Conservation (phyloP, 192 early-diverging fungal species). For the Phlyctochytrium planicorne region DNA sequence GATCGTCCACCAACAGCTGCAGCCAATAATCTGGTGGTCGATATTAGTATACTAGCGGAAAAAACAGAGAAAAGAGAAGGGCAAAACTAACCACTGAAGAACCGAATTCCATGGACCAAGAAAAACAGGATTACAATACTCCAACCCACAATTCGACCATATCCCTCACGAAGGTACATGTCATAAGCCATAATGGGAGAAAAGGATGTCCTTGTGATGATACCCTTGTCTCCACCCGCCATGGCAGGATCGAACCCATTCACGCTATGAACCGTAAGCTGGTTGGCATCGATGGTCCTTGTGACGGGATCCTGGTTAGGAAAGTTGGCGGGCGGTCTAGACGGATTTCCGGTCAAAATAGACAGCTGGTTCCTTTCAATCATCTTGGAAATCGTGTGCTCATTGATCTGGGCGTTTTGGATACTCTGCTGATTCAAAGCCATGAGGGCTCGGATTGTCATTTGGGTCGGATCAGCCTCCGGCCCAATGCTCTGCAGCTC, state of each 20-base stretch:
- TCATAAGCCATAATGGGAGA: slow-evolving; percentile 29
- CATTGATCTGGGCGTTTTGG: slow-evolving; percentile 61
- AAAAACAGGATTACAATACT: slow-evolving; percentile 51
- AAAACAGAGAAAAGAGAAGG: slow-evolving; percentile 6
- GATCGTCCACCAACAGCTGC: background rate
- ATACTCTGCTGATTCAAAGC: slow-evolving; percentile 54
- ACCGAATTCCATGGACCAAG: slow-evolving; percentile 59
- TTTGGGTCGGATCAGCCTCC: slow-evolving; percentile 1
- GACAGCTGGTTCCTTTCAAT: slow-evolving; percentile 68
- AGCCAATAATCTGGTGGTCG: slow-evolving; percentile 40
- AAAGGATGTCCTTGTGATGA: slow-evolving; percentile 12
- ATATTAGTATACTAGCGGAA: slow-evolving; percentile 7
- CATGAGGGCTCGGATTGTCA: slow-evolving; percentile 49
- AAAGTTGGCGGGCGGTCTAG: slow-evolving; percentile 48
- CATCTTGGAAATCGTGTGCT: slow-evolving; percentile 69
- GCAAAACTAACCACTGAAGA: slow-evolving; percentile 17
- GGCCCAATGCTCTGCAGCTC: slow-evolving; percentile 4
- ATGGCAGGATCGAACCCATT: slow-evolving; percentile 45
- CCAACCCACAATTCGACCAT: slow-evolving; percentile 43
- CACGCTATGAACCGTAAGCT: slow-evolving; percentile 69
- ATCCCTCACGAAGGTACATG: slow-evolving; percentile 32
- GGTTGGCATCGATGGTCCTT: slow-evolving; percentile 67
- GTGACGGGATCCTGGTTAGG: slow-evolving; percentile 57
- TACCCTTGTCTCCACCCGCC: slow-evolving; percentile 27
- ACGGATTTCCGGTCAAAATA: slow-evolving; percentile 46